phyloP scores from a whole-genome alignment of 2,329 filamentous ascomycete genomes.

The Neonectria magnoliae region DNA sequence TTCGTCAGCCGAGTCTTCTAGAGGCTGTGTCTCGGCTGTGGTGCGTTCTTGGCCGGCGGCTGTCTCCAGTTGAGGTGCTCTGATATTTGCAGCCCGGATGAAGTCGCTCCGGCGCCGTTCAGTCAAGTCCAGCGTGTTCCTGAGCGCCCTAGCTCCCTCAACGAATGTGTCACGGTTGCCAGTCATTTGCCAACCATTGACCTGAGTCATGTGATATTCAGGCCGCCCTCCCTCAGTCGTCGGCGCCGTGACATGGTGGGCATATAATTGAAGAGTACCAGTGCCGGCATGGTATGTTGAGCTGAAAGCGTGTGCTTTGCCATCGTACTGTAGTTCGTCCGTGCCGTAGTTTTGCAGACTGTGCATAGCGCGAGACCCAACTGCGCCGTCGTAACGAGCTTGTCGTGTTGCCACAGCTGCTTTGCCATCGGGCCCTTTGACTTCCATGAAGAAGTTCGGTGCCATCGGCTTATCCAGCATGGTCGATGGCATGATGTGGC shows the following conservation, averaged over 20 bases:
- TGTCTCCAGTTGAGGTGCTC: background rate
- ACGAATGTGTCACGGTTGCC: slow-evolving; percentile 43
- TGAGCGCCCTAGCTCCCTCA: slow-evolving; percentile 50
- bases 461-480: slow-evolving; percentile 43
- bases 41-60: too few species aligned
- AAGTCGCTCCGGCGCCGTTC: slow-evolving; percentile 48
- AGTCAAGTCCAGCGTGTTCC: slow-evolving; percentile 52
- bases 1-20: too few species aligned
- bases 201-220: slow-evolving; percentile 54
- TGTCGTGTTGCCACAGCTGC: slow-evolving; percentile 46
- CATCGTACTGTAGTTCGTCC: slow-evolving; percentile 48
- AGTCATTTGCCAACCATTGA: slow-evolving; percentile 45
- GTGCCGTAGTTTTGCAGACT: slow-evolving; percentile 49
- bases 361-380: slow-evolving; percentile 51
- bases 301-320: slow-evolving; percentile 51
- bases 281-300: slow-evolving; percentile 52
- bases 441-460: slow-evolving; percentile 56
- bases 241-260: slow-evolving; percentile 50
- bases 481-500: slow-evolving; percentile 46
- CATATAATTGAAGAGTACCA: slow-evolving; percentile 53
- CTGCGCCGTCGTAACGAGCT: slow-evolving; percentile 51
- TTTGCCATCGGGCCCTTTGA: slow-evolving; percentile 48
- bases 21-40: too few species aligned
- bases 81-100: slow-evolving; percentile 45
- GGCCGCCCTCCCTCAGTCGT: slow-evolving; percentile 42